phyloP scores from a whole-genome alignment of 2,329 filamentous ascomycete species.

The Exophiala bonariae region DNA sequence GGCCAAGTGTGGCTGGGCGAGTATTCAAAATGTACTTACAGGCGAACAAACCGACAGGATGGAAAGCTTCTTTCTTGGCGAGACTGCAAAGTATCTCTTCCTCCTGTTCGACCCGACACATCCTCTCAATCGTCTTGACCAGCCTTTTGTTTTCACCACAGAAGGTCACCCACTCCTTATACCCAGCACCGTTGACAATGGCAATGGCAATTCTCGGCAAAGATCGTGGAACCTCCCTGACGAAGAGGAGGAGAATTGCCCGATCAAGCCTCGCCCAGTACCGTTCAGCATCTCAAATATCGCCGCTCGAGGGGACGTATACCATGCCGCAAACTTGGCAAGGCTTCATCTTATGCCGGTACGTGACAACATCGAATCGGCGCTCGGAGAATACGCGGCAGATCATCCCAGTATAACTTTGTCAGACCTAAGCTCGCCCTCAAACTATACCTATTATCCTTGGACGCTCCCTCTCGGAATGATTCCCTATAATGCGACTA shows the following conservation, averaged over 20 bases:
- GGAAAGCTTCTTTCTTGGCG: conserved; percentile 98
- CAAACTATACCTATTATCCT: conserved; percentile 84
- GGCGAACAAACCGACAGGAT: conserved; percentile 91
- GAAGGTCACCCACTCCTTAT: conserved; percentile 93
- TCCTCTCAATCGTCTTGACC: conserved; percentile 82
- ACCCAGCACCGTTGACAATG: conserved; percentile 51
- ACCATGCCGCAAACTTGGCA: conserved; percentile 83
- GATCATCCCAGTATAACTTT: conserved; percentile 57
- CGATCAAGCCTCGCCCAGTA: conserved; percentile 57
- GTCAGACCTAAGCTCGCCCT: conserved; percentile 58
- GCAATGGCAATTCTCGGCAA: conserved; percentile 8
- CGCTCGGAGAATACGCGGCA: conserved; percentile 54
- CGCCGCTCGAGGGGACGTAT: conserved; percentile 77
- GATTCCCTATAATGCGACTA: conserved; percentile 75
- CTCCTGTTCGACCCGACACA: conserved; percentile 84
- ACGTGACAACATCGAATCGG: conserved; percentile 57
- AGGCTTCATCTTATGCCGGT: conserved; percentile 73
- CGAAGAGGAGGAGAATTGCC: conserved; percentile 51
- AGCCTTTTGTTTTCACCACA: conserved; percentile 89
- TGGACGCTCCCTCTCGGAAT: conserved; percentile 83
- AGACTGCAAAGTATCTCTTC: conserved; percentile 95
- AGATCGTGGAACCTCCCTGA: conserved; percentile 15
- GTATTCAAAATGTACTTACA: conserved; percentile 75
- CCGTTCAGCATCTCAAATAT: conserved; percentile 76
- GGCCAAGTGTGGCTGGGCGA: conserved; percentile 90